Base-by-base conservation (phyloP, 768 basidiomycete species). In the Mycena indigotica region DNA sequence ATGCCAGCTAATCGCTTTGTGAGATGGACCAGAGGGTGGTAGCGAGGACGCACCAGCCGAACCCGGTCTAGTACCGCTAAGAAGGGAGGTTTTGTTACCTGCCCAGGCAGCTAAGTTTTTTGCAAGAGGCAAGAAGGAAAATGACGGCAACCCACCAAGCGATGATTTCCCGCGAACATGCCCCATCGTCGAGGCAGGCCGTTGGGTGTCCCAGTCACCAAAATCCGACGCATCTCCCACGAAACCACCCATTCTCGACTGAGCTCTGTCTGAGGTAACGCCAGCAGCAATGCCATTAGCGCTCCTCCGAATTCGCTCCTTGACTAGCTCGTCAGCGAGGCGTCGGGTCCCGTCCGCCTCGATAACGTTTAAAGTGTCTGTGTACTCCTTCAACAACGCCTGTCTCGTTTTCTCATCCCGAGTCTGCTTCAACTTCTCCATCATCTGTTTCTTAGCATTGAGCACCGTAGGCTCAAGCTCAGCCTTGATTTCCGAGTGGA, bases 211-310 rank as follows among this genome's bases (percentile, higher is more conserved):
- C 38, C 44, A 55, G 17, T 8, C 62, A 46, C 58, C 26, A 51
- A 41, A 41, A 38, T 57, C 62, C 55, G 56, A 23, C 59, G 44
- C 30, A 2, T 56, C 62, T 25, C 52, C 52, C 25, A 55, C 62
- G 38, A 63, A 63, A n/a, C 50, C 55, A 1, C 57, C 61, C 44
- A 63, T 52, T 32, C 62, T 54, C 28, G 58, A 59, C 40, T 59
- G 62, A 24, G 62, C 17, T 19, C 62, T 56, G 25, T 56, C 62
- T 26, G 28, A 53, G 21, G 45, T 23, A n/a, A n/a, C n/a, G 8
- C 41, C 30, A 30, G 6, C 58, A 21, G 25, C 50, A 24, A 48
- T n/a, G 13, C 55, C 57, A 24, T 53, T 55, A 2, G 46, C 57
- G 23, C 41, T 50, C 23, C 62, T 39, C 6, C 62, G 46, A 35